A percentile compares a stretch with the other conserved stretches of the same genome.
These are phyloP conservation scores for Ettlia oleoabundans DNA, from an alignment of 139 green algal genomes.

Conservation along the genomic window DNA sequence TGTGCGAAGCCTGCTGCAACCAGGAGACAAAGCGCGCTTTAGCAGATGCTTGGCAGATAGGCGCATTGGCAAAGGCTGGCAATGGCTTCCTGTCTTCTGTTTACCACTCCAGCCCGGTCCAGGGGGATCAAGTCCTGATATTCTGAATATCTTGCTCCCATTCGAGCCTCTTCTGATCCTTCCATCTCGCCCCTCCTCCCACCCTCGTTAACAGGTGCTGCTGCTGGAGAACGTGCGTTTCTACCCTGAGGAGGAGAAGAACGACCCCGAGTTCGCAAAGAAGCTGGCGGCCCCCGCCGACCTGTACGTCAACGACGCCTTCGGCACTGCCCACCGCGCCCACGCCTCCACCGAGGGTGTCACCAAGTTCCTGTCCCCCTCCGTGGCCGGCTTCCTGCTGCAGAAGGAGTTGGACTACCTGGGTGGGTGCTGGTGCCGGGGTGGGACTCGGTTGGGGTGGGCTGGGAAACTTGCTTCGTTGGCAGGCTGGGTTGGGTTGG, in stretches of 20 bases:
- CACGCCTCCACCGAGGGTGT: conserved; percentile 98
- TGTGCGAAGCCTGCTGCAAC: no score
- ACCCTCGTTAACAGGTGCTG: conserved; percentile 63
- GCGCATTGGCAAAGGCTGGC: no score
- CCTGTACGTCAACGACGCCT: conserved; percentile 98
- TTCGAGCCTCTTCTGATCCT: no score
- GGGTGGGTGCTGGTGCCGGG: conserved; percentile 42
- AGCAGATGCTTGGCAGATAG: no score
- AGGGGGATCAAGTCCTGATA: no score
- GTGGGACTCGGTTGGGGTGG: no score
- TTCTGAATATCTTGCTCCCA: no score
- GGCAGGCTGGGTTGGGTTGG: no score
- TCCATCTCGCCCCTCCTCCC: not conserved
- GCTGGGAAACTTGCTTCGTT: no score
- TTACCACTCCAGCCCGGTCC: no score
- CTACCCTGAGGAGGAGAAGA: conserved; percentile 99
- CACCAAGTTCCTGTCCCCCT: conserved; percentile 85
- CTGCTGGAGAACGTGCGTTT: conserved; percentile 97
- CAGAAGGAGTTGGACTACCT: conserved; percentile 98
- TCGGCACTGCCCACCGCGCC: conserved; percentile 98
- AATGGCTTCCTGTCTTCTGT: no score
- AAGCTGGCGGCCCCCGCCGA: conserved; percentile 85
- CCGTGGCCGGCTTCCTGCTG: conserved; percentile 77
- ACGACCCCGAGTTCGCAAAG: conserved; percentile 93
- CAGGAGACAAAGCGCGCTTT: no score